Evolutionary conservation across 331 rosid species (phyloP), one percentile per base, ranked within the genome.

Genomic region (Phaseolus coccineus): DNA sequence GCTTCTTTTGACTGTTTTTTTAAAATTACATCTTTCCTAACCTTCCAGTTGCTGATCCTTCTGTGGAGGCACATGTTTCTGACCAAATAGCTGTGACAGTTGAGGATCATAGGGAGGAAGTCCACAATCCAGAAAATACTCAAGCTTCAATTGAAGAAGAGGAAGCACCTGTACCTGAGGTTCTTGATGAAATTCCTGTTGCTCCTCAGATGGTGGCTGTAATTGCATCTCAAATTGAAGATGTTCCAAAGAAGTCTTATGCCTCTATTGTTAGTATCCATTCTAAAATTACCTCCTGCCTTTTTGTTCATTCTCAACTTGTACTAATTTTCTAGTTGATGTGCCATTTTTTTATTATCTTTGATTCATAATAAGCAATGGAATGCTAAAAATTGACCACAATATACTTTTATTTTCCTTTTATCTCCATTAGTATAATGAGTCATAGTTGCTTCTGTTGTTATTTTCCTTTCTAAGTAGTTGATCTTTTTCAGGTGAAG

Each of bases 221-320:
- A 47, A 73, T 83, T 35, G 51, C 82, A 42, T 77, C 93, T 63
- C 82, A 77, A 74, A 76, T 69, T 67, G 98, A 94, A 85, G 88
- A 82, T 62, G 77, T 58, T 9, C 94, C 90, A 0, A 94, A 94
- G 89, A 88, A 87, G 85, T 91, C 98, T 12, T 94, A 94, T 84
- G 98, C 98, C 78, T 90, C 80, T 48, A 92, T 94, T 81, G 97
- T 94, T 53, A 89, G 97, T 82, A 31, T 81, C 48, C 56, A 69
- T 76, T 71, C 27, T 77, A 65, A 68, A 63, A 62, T 56, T 51
- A 66, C 50, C 25, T 39, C 7, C 16, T 37, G 10, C 68, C 3
- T 58, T 33, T 82, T 27, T 76, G 39, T 39, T 35, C 3, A 15
- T 48, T 83, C 53, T 4, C 40, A 28, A 30, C 9, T 66, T 37